A percentile compares a stretch with the other conserved stretches of the same genome.
Evolutionary conservation across 1,284 basidiomycete genomes (phyloP).

Genomic region (Limonomyces culmigenus): DNA sequence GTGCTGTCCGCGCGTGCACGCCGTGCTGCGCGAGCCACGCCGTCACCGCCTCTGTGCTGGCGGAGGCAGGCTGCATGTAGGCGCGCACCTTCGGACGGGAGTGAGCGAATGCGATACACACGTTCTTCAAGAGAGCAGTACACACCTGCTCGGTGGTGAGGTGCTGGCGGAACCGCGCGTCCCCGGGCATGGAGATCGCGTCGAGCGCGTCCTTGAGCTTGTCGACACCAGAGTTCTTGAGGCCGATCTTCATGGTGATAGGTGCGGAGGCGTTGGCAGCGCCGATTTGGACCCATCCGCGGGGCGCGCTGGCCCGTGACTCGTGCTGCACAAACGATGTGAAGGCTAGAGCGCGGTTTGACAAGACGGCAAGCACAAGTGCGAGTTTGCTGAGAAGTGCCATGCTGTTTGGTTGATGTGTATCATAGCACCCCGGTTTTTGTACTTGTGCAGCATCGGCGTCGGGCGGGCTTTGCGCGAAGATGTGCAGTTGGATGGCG

Average conservation of each 20-base stretch:
- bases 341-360: too few species aligned
- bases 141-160: constrained; percentile 15
- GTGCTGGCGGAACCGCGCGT: constrained; percentile 14
- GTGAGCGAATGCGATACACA: neutral
- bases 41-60: constrained; percentile 15
- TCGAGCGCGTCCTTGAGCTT: constrained; percentile 19
- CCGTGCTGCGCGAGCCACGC: constrained; percentile 17
- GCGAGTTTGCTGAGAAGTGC: too few species aligned
- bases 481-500: too few species aligned
- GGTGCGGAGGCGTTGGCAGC: constrained; percentile 11
- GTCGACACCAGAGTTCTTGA: constrained; percentile 15
- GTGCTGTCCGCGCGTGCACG: constrained; percentile 11
- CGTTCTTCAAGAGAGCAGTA: neutral
- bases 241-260: constrained; percentile 17
- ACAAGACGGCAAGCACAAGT: too few species aligned
- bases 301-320: constrained; percentile 10
- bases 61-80: constrained; percentile 17
- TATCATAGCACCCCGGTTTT: too few species aligned
- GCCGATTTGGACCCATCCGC: constrained; percentile 13
- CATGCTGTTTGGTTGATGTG: too few species aligned
- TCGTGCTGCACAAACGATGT: too few species aligned
- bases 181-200: constrained; percentile 15
- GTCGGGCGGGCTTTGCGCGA: too few species aligned
- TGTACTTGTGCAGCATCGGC: too few species aligned
- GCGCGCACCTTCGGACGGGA: constrained; percentile 14